Conservation (phyloP, 2,329 filamentous ascomycete species). For the Pseudogymnoascus verrucosus region DNA sequence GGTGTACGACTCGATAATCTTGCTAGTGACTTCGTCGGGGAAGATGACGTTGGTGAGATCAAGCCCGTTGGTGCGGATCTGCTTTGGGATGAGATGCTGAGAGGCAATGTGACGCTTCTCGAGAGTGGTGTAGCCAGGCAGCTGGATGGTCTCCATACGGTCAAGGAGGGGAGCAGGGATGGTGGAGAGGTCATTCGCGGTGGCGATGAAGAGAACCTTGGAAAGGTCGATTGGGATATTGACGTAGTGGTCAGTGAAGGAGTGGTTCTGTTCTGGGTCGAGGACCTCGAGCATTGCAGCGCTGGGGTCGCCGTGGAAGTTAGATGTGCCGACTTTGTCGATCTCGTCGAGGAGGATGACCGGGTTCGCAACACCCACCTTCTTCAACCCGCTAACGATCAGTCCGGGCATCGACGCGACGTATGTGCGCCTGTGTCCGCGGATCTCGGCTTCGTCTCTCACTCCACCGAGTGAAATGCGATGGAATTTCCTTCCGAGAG, state of each 20-base stretch:
- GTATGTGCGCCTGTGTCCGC: conserved; percentile 89
- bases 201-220: conserved; percentile 96
- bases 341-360: conserved; percentile 96
- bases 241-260: conserved; percentile 92
- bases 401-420: conserved; percentile 98
- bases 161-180: conserved; percentile 91
- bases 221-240: conserved; percentile 92
- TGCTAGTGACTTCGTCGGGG: conserved; percentile 77
- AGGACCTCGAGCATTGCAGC: conserved; percentile 97
- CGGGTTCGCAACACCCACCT: conserved; percentile 90
- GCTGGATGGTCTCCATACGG: conserved; percentile 90
- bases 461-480: conserved; percentile 94
- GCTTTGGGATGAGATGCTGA: conserved; percentile 91
- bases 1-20: conserved; percentile 94
- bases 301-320: conserved; percentile 90
- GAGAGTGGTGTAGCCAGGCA: conserved; percentile 91
- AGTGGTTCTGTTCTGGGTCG: conserved; percentile 93
- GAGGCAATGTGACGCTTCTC: conserved; percentile 95
- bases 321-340: conserved; percentile 87
- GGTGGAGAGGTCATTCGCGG: conserved; percentile 88
- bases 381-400: conserved; percentile 87
- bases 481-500: conserved; percentile 91
- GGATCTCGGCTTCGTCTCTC: conserved; percentile 91
- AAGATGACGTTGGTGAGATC: conserved; percentile 66
- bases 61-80: conserved; percentile 84